Evolutionary conservation across 2,329 filamentous ascomycete species (phyloP), one percentile per base, ranked within the genome.

Genomic region (Gnomoniopsis sp.): DNA sequence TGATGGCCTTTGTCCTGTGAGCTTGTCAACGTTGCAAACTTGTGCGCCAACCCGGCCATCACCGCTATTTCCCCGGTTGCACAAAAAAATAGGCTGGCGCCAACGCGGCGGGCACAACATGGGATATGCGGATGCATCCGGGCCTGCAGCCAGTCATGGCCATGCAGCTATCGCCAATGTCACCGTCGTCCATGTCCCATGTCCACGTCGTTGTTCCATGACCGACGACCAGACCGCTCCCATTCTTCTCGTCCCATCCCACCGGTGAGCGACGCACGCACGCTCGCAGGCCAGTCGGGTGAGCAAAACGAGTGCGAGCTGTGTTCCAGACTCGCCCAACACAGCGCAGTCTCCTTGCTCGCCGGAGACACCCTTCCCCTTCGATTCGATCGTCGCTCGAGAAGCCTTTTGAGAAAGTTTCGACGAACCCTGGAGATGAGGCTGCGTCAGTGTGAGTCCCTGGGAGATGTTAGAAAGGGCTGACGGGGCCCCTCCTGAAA

Each of bases 211-310:
- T n/a, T n/a, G n/a, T n/a, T n/a, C n/a, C n/a, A n/a, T n/a, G n/a
- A n/a, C n/a, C n/a, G n/a, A 44, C 43, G 19, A 44, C 19, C 56
- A 54, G 56, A 58, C 56, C 56, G 56, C 56, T 58, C 19, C 48
- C 23, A 36, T 30, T 4, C 26, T 30, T 30, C 4, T 30, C 8
- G 26, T 30, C 26, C 26, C 26, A 8, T 30, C 26, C 8, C 26
- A 30, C 26, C 26, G 26, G 8, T 30, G 26, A n/a, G 26, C 8
- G 26, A 30, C 26, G 8, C 26, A n/a, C 14, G 36, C 36, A 3
- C 36, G 26, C 36, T 41, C 36, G 12, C 17, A 14, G 4, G 36
- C 36, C 36, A 4, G 36, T 41, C 36, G 14, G 36, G 6, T 41
- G 26, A 30, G 26, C 26, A 30, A n/a, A 30, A 30, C 26, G 26